Conservation (phyloP, 2,329 filamentous ascomycete genomes). For the Aquanectria penicillioides region DNA sequence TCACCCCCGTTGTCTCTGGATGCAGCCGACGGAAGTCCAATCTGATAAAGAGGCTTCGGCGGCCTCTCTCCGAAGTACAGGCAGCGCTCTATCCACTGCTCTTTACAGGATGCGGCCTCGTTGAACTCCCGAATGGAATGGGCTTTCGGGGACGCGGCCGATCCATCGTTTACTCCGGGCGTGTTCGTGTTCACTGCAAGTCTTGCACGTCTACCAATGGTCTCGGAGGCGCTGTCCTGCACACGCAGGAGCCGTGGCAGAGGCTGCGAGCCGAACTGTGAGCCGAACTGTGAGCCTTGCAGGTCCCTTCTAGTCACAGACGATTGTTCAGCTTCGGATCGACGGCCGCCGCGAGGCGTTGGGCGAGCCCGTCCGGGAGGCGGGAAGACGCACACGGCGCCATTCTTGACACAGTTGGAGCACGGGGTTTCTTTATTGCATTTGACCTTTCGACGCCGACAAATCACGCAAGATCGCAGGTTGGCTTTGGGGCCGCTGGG, state of each 20-base stretch:
- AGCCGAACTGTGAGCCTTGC: neutral
- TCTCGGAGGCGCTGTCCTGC: slow-evolving; percentile 6
- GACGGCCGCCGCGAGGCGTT: slow-evolving; percentile 13
- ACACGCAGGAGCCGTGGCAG: neutral
- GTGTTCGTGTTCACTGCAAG: neutral
- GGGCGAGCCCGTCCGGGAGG: slow-evolving; percentile 21
- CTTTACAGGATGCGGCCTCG: slow-evolving; percentile 4
- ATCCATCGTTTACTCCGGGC: too few species aligned
- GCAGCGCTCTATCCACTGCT: slow-evolving; percentile 26
- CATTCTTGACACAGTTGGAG: slow-evolving; percentile 19
- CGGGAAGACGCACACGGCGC: slow-evolving; percentile 14
- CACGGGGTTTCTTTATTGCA: slow-evolving; percentile 22
- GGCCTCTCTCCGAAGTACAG: slow-evolving; percentile 16
- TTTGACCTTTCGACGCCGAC: slow-evolving; percentile 22
- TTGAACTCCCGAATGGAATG: neutral
- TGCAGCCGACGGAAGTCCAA: neutral
- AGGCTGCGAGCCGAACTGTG: too few species aligned
- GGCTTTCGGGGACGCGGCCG: slow-evolving; percentile 1
- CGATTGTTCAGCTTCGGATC: slow-evolving; percentile 3
- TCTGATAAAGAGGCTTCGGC: slow-evolving; percentile 13
- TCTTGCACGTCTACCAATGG: neutral
- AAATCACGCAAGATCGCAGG: slow-evolving; percentile 20
- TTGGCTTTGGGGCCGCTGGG: slow-evolving; percentile 2
- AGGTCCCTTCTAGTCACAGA: slow-evolving; percentile 8
- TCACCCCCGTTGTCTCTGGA: slow-evolving; percentile 4